Conservation (phyloP, 352 stramenopile species). For the Discostella stelligera region DNA sequence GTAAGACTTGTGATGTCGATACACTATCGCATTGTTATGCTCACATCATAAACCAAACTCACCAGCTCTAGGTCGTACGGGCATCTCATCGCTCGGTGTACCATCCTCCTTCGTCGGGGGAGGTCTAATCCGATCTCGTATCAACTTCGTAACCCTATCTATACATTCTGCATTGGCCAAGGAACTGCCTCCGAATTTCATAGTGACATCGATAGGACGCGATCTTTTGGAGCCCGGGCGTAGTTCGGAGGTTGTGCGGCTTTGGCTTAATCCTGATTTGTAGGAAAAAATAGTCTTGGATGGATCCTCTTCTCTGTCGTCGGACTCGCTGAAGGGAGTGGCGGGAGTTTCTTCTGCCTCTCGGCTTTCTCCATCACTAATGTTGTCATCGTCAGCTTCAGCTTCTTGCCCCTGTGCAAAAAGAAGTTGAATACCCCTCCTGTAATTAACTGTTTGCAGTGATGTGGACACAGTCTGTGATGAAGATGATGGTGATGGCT, state of each 20-base stretch:
- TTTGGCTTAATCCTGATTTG: slow-evolving; percentile 28
- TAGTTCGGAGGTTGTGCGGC: slow-evolving; percentile 1
- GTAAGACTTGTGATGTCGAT: neutral
- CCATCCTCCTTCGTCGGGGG: slow-evolving; percentile 27
- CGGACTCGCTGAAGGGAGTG: neutral
- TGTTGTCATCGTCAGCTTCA: neutral
- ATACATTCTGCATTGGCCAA: slow-evolving; percentile 92
- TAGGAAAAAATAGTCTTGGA: slow-evolving; percentile 20
- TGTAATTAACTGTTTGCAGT: neutral
- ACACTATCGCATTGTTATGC: neutral
- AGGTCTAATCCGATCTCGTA: slow-evolving; percentile 79
- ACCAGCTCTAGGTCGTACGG: slow-evolving; percentile 34
- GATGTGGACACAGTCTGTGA: neutral
- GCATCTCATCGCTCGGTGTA: slow-evolving; percentile 15
- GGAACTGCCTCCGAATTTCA: slow-evolving; percentile 97
- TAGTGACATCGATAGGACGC: slow-evolving; percentile 84
- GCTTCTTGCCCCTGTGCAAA: neutral
- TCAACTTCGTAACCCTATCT: slow-evolving; percentile 82
- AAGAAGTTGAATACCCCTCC: neutral
- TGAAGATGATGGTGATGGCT: neutral
- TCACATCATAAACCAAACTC: slow-evolving; percentile 13
- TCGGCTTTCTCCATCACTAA: neutral
- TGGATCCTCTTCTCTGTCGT: neutral
- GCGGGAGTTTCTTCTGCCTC: slow-evolving; percentile 6
- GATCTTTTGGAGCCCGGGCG: slow-evolving; percentile 16